These are phyloP conservation scores for Plenodomus biglobosus DNA, from an alignment of 2,329 filamentous ascomycete genomes.

Conservation along the genomic window DNA sequence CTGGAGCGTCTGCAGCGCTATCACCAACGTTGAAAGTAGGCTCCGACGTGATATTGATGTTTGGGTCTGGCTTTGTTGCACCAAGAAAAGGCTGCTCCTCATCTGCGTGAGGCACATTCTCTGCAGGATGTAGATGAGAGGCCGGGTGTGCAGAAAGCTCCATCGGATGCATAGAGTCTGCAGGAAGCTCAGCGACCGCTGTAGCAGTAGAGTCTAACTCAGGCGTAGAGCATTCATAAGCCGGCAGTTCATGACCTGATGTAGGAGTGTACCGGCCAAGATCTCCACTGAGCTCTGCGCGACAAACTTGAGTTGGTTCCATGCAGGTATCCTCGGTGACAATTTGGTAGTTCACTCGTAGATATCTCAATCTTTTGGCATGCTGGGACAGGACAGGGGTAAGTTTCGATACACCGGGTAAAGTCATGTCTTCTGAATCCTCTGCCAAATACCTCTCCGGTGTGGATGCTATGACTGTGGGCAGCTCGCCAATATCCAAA, in stretches of 20 bases:
- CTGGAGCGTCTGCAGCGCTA: slow-evolving; percentile 51
- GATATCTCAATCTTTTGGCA: slow-evolving; percentile 54
- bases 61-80: slow-evolving; percentile 5
- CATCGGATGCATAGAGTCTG: slow-evolving; percentile 29
- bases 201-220: slow-evolving; percentile 29
- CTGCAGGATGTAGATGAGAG: neutral
- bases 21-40: slow-evolving; percentile 35
- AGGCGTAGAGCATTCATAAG: slow-evolving; percentile 6
- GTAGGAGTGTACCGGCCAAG: slow-evolving; percentile 17
- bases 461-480: slow-evolving; percentile 12
- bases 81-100: neutral
- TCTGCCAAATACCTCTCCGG: slow-evolving; percentile 1
- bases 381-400: slow-evolving; percentile 53
- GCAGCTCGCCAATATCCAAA: slow-evolving; percentile 57
- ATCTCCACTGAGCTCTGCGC: slow-evolving; percentile 32
- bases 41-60: slow-evolving; percentile 36
- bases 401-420: slow-evolving; percentile 58
- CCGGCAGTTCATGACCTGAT: slow-evolving; percentile 33
- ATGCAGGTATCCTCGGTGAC: slow-evolving; percentile 50
- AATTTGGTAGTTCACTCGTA: slow-evolving; percentile 59
- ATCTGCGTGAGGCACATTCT: neutral
- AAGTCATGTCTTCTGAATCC: slow-evolving; percentile 22
- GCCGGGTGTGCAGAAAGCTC: slow-evolving; percentile 26
- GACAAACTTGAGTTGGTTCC: slow-evolving; percentile 18
- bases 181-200: slow-evolving; percentile 28